Conservation (phyloP, 2,329 filamentous ascomycete genomes). For the Pyrenochaeta sp. region DNA sequence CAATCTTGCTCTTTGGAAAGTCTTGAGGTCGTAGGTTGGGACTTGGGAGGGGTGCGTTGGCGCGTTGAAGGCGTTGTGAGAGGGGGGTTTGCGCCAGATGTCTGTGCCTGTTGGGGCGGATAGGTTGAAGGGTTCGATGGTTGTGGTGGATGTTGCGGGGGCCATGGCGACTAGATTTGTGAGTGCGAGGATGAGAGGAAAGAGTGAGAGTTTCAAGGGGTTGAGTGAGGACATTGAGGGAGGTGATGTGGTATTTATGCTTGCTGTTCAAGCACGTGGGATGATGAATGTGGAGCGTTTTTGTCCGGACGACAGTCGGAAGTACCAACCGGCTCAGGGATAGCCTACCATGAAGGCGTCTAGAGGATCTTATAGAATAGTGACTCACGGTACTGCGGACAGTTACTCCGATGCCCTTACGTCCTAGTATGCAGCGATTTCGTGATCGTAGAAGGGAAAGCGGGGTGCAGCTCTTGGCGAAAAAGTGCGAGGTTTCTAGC, state of each 20-base stretch:
- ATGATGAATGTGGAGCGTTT: slow-evolving; percentile 8
- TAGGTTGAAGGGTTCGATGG: slow-evolving; percentile 41
- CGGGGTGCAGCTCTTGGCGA: slow-evolving; percentile 36
- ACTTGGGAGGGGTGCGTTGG: slow-evolving; percentile 39
- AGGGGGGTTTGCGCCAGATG: slow-evolving; percentile 79
- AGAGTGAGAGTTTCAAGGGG: not conserved
- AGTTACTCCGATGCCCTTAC: slow-evolving; percentile 10
- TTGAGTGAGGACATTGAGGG: not conserved
- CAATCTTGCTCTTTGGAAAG: slow-evolving; percentile 69
- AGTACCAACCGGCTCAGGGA: slow-evolving; percentile 24
- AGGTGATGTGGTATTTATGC: slow-evolving; percentile 20
- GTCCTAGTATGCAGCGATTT: slow-evolving; percentile 8
- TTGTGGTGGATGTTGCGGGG: slow-evolving; percentile 27
- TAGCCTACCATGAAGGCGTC: not conserved
- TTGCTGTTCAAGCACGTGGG: slow-evolving; percentile 5
- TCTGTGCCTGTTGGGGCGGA: slow-evolving; percentile 68
- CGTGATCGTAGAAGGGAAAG: slow-evolving; percentile 23
- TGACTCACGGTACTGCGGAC: slow-evolving; percentile 5
- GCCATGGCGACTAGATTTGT: not conserved
- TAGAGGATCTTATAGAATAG: slow-evolving; percentile 4
- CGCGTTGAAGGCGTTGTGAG: slow-evolving; percentile 70
- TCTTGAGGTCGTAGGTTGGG: slow-evolving; percentile 53
- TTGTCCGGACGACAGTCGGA: slow-evolving; percentile 8
- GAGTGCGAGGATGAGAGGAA: slow-evolving; percentile 14
- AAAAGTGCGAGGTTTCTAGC: slow-evolving; percentile 16